Base-by-base conservation (phyloP, 1,284 basidiomycete genomes). In the Puccinia coronata region DNA sequence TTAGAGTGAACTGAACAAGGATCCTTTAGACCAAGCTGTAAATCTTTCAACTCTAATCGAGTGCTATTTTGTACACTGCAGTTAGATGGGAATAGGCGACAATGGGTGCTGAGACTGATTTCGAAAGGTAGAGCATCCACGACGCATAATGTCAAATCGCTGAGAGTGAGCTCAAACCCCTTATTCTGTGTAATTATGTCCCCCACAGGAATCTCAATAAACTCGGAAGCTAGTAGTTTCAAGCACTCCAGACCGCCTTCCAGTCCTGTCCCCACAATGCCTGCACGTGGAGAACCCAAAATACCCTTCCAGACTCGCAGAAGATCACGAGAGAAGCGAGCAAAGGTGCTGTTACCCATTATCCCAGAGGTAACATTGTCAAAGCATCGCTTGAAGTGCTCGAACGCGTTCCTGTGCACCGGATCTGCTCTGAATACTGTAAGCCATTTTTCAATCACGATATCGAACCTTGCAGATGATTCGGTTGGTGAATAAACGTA, bases 251-350 rank as follows among this genome's bases (percentile, higher is more conserved):
- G 39, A 20, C 47, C 78, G 20, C 78, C 78, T 72, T 72, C 78
- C 28, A 80, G 39, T n/a, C 78, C 78, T 11, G 78, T 61, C n/a
- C 78, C 78, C 23, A 20, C 25, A 31, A 59, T 18, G 36, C 65
- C 41, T 43, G 43, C 34, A 69, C 67, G 63, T 39, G 76, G 63
- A 36, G 63, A 28, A n/a, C 78, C 78, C 43, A 80, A 25, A 23
- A 80, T 72, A 25, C 78, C 78, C n/a, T 25, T 53, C 78, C 78
- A 80, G 25, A 80, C 69, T 59, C 78, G 67, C 31, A 55, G 25
- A 31, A 80, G 39, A 63, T 80, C 78, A 31, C 78, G 49, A 43
- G 78, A 72, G 41, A 80, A 80, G n/a, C 78, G 78, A 49, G 67
- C 57, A 72, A 80, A 80, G 1, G 78, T 80, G 43, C 78, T 80